phyloP scores from a whole-genome alignment of 441 rosid genomes.

The Melastoma candidum region DNA sequence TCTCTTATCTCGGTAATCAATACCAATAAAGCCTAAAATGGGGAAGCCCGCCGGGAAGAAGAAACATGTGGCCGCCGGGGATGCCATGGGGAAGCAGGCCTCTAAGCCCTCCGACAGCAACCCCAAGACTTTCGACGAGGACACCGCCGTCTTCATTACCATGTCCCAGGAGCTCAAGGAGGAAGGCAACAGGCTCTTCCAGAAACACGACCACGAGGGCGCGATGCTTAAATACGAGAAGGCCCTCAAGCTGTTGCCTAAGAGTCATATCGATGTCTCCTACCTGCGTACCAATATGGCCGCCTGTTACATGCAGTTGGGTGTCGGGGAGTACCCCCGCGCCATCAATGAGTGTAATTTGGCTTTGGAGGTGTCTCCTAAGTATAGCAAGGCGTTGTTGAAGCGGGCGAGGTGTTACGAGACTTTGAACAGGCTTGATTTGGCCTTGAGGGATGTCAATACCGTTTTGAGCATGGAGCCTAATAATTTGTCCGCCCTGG shows the following conservation, averaged over 20 bases:
- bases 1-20: no score
- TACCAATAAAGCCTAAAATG: no score
- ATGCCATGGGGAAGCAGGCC: conserved; percentile 23
- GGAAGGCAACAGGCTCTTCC: conserved; percentile 79
- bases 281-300: conserved; percentile 80
- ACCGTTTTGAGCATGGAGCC: conserved; percentile 75
- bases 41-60: conserved; percentile 82
- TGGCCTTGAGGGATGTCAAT: conserved; percentile 78
- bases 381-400: conserved; percentile 72
- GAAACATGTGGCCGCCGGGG: conserved; percentile 34
- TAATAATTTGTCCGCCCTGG: conserved; percentile 54
- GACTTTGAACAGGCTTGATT: conserved; percentile 75
- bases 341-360: conserved; percentile 81
- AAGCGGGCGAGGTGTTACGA: conserved; percentile 79
- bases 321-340: conserved; percentile 82
- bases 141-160: conserved; percentile 78
- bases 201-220: conserved; percentile 86
- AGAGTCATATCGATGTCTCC: conserved; percentile 65
- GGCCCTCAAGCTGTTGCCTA: conserved; percentile 79
- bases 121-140: conserved; percentile 76
- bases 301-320: conserved; percentile 88
- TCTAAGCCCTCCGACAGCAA: conserved; percentile 20
- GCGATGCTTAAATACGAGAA: conserved; percentile 85
- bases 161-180: conserved; percentile 90
- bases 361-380: conserved; percentile 76